Evolutionary conservation across 1,139 yeast species (phyloP), one percentile per base, ranked within the genome.

Genomic region (Nadsonia starkeyi-henricii): DNA sequence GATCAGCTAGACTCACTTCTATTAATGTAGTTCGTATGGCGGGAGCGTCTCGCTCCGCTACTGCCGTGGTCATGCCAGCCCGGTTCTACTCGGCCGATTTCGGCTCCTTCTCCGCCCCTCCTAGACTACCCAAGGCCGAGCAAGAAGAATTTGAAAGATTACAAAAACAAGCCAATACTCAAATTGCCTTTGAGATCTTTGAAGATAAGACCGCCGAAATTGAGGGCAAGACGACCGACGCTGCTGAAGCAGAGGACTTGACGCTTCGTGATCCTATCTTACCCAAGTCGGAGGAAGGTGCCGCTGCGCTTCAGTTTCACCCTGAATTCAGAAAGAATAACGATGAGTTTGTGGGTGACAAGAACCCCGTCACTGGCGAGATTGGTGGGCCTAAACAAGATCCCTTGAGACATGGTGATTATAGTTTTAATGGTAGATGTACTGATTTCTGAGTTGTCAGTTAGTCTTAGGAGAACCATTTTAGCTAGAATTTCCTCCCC

Each of bases 361-460:
- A 75, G 37, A 91, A 91, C 60, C 99, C 99, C 0, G 74, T 72
- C 51, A 89, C 97, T 1, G 98, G 98, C 1, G 99, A 93, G 65
- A 72, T 81, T 33, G 96, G 96, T 42, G 99, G 98, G 0, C 99
- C 99, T n/a, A 93, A 93, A 60, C 97, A 91, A 64, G 97, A 93
- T 60, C 99, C 99, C 0, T 71, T 86, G 56, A 78, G 80, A 58
- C 95, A 86, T 61, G 91, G 89, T 43, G 99, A 93, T 58, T 93
- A 95, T 78, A 80, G 96, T 2, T 93, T 81, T 63, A 89, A 91
- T 62, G 98, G 98, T 0, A 77, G 97, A 61, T 96, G 86, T 30
- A 89, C 97, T 1, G 99, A 93, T 63, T 93, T 91, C 61, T 91
- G 67, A 51, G 28, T n/a, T 15, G 15, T 28, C 13, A 23, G 28